phyloP scores from a whole-genome alignment of 768 basidiomycete species.

The Hemileccinum impolitum region DNA sequence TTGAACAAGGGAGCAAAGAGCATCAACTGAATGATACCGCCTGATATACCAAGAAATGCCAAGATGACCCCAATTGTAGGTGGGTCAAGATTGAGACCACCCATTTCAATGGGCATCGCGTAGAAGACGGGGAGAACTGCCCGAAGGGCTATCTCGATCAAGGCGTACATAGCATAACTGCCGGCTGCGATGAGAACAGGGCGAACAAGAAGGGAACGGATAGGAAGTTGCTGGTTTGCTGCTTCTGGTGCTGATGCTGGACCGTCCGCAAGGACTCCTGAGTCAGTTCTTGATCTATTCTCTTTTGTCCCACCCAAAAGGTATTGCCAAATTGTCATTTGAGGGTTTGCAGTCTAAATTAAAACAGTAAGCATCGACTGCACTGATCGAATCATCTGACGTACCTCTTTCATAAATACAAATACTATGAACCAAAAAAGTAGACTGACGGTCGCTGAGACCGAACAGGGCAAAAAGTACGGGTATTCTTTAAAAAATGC shows the following conservation, averaged over 20 bases:
- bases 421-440: constrained; percentile 49
- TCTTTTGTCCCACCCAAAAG: constrained; percentile 11
- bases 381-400: background rate
- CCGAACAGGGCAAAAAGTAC: constrained; percentile 70
- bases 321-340: constrained; percentile 15
- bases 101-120: constrained; percentile 28
- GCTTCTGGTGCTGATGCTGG: background rate
- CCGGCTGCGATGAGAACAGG: constrained; percentile 54
- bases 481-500: constrained; percentile 63
- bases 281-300: background rate
- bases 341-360: constrained; percentile 15
- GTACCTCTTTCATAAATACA: constrained; percentile 55
- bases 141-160: constrained; percentile 62
- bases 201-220: constrained; percentile 46
- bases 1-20: constrained; percentile 59
- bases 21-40: constrained; percentile 52
- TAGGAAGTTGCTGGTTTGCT: constrained; percentile 34
- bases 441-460: constrained; percentile 53
- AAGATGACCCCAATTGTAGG: constrained; percentile 30
- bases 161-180: constrained; percentile 59
- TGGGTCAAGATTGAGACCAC: constrained; percentile 28
- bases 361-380: background rate
- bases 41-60: constrained; percentile 21
- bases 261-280: background rate
- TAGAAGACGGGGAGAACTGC: constrained; percentile 38